Percentiles rank a stretch among this genome's conserved stretches.
phyloP scores from a whole-genome alignment of 768 basidiomycete genomes.

The Antrodiella citrinella region DNA sequence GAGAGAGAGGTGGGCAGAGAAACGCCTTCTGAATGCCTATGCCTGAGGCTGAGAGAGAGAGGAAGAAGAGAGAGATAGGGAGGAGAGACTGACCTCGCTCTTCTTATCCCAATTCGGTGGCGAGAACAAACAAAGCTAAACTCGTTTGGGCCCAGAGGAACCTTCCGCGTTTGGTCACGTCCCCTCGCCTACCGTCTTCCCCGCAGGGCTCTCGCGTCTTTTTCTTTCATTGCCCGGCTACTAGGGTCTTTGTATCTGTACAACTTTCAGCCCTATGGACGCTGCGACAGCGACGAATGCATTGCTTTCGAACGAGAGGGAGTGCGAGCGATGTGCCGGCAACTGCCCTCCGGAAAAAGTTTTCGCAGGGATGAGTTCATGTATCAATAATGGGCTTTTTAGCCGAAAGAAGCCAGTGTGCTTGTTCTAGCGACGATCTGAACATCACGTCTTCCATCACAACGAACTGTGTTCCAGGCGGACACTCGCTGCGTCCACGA shows the following conservation, averaged over 20 bases:
- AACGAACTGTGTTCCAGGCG: background rate
- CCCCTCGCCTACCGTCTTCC: slow-evolving; percentile 12
- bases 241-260: too few species aligned
- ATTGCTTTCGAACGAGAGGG: too few species aligned
- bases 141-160: slow-evolving; percentile 17
- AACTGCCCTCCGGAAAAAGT: too few species aligned
- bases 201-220: slow-evolving; percentile 3
- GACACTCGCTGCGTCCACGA: background rate
- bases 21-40: slow-evolving; percentile 19
- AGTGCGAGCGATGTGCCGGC: too few species aligned
- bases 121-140: slow-evolving; percentile 28
- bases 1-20: slow-evolving; percentile 48
- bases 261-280: too few species aligned
- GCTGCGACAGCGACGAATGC: too few species aligned
- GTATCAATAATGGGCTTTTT: background rate
- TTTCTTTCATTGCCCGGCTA: too few species aligned
- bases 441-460: slow-evolving; percentile 6
- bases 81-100: slow-evolving; percentile 23
- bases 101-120: slow-evolving; percentile 28
- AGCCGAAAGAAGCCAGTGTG: slow-evolving; percentile 10
- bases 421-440: slow-evolving; percentile 12
- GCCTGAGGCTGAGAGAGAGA: slow-evolving; percentile 24
- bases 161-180: slow-evolving; percentile 14
- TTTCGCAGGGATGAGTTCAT: too few species aligned
- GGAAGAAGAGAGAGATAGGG: slow-evolving; percentile 23